phyloP scores from a whole-genome alignment of 306 rosid species.

The Lathyrus tuberosus region DNA sequence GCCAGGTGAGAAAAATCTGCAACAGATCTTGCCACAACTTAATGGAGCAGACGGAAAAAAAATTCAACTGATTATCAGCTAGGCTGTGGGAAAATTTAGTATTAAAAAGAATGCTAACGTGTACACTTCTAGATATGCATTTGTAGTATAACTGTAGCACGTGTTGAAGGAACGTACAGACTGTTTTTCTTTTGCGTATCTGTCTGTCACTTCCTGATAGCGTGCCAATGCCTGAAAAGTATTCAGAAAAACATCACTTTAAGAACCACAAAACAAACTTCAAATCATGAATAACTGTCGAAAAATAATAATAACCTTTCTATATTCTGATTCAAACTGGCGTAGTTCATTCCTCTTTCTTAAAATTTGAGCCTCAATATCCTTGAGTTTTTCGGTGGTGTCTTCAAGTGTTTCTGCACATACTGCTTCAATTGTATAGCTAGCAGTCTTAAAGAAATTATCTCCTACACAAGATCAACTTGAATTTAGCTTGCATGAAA shows the following conservation, averaged over 20 bases:
- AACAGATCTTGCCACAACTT: conserved; percentile 23
- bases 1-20: conserved; percentile 4
- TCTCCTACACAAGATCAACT: conserved; percentile 68
- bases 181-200: conserved; percentile 90
- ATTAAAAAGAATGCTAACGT: conserved; percentile 31
- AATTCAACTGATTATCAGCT: conserved; percentile 27
- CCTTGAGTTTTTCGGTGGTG: conserved; percentile 76
- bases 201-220: conserved; percentile 93
- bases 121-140: conserved; percentile 25
- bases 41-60: neutral
- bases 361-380: conserved; percentile 87
- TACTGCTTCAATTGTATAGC: conserved; percentile 90
- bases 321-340: conserved; percentile 89
- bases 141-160: conserved; percentile 32
- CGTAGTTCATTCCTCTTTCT: conserved; percentile 97
- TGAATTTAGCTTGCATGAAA: conserved; percentile 23
- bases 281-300: conserved; percentile 21
- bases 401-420: conserved; percentile 78
- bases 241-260: conserved; percentile 29
- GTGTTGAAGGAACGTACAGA: conserved; percentile 55
- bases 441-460: conserved; percentile 97
- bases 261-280: conserved; percentile 28
- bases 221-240: conserved; percentile 83
- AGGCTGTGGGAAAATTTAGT: conserved; percentile 15
- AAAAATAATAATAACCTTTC: conserved; percentile 60